Evolutionary conservation across 1,284 basidiomycete genomes (phyloP).

Genomic region (Moesziomyces globuligerus): DNA sequence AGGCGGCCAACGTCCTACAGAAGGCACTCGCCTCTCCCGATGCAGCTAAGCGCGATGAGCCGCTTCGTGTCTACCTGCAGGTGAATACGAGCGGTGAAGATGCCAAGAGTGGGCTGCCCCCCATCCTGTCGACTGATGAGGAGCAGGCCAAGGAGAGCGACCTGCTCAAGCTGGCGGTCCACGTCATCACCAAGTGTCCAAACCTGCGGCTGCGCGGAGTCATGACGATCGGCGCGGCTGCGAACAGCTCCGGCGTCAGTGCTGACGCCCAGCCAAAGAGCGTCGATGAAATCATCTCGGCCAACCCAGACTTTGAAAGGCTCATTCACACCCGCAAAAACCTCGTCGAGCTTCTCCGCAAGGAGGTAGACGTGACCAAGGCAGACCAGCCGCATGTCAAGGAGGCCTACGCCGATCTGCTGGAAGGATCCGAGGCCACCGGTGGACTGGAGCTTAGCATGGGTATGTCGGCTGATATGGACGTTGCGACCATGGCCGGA

Average conservation of each 20-base stretch:
- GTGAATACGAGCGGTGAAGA: constrained; percentile 94
- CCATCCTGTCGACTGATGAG: constrained; percentile 68
- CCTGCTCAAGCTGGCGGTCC: constrained; percentile 76
- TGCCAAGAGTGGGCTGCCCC: constrained; percentile 84
- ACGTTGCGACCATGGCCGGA: constrained; percentile 82
- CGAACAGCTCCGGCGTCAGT: constrained; percentile 45
- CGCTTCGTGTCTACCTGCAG: constrained; percentile 84
- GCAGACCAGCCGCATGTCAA: constrained; percentile 19
- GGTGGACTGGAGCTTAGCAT: constrained; percentile 84
- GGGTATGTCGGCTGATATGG: constrained; percentile 98
- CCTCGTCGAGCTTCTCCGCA: constrained; percentile 70
- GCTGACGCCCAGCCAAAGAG: constrained; percentile 76
- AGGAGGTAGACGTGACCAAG: constrained; percentile 17
- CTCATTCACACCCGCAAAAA: constrained; percentile 76
- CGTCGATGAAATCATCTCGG: constrained; percentile 71
- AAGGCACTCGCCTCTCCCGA: constrained; percentile 74
- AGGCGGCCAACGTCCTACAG: constrained; percentile 85
- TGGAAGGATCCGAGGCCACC: constrained; percentile 62
- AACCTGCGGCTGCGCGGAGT: constrained; percentile 81
- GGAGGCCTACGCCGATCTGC: constrained; percentile 36
- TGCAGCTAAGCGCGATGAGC: constrained; percentile 67
- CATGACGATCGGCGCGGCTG: constrained; percentile 91
- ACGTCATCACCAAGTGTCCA: constrained; percentile 80
- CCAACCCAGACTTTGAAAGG: constrained; percentile 84
- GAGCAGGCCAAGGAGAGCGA: constrained; percentile 47